phyloP scores from a whole-genome alignment of 1,284 basidiomycete species.

The Agaricales sp. region DNA sequence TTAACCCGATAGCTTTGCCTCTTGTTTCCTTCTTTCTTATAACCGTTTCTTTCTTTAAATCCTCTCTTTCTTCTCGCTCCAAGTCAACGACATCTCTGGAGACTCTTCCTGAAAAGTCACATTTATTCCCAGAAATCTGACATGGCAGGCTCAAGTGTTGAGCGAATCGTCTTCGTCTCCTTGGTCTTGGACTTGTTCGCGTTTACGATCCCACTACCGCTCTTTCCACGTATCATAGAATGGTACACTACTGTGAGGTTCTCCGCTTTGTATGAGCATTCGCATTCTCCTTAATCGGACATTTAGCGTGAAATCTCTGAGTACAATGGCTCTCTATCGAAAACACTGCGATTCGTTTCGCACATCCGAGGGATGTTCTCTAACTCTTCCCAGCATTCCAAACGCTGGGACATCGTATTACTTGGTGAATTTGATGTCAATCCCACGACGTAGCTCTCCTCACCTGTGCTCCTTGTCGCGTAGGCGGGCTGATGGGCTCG shows the following conservation, averaged over 20 bases:
- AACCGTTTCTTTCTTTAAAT: neutral
- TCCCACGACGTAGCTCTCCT: too few species aligned
- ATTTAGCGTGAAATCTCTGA: slow-evolving; percentile 59
- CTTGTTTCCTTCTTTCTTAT: slow-evolving; percentile 1
- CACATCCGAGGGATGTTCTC: slow-evolving; percentile 53
- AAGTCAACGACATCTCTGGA: too few species aligned
- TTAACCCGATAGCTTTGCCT: slow-evolving; percentile 1
- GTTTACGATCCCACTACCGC: slow-evolving; percentile 89
- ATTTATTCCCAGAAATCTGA: too few species aligned
- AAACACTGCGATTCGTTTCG: slow-evolving; percentile 55
- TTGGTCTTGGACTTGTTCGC: slow-evolving; percentile 83
- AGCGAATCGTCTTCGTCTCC: slow-evolving; percentile 74
- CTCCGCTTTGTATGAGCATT: neutral
- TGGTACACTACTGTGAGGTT: slow-evolving; percentile 71
- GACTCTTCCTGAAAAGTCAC: too few species aligned
- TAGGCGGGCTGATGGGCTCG: slow-evolving; percentile 81
- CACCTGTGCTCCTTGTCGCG: too few species aligned
- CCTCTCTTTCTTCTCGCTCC: slow-evolving; percentile 4
- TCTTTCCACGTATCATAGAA: slow-evolving; percentile 83
- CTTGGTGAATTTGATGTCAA: slow-evolving; percentile 33
- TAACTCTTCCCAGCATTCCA: slow-evolving; percentile 46
- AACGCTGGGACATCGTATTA: slow-evolving; percentile 79
- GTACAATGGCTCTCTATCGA: slow-evolving; percentile 58
- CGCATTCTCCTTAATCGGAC: neutral
- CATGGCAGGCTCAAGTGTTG: slow-evolving; percentile 49